Percentiles rank a stretch among this genome's conserved stretches.
Evolutionary conservation across 2,329 filamentous ascomycete genomes (phyloP).

Genomic region (Coniella lustricola): DNA sequence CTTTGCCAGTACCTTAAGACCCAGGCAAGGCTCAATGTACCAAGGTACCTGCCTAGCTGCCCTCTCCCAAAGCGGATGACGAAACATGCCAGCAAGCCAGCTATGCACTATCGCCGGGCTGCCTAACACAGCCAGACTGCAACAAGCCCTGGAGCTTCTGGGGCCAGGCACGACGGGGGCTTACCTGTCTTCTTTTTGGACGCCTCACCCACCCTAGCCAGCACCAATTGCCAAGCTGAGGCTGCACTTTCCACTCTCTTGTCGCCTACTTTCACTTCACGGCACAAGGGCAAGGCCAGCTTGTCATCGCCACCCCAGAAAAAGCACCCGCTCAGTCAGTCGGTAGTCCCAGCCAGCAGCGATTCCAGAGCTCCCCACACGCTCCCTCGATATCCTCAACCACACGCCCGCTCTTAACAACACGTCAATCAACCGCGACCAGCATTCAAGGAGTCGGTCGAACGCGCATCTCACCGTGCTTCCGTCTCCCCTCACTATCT

Average conservation of each 20-base stretch:
- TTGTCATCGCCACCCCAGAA: conserved; percentile 10
- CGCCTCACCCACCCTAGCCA: not conserved
- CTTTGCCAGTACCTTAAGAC: not conserved
- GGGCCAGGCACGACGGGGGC: not conserved
- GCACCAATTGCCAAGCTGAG: not conserved
- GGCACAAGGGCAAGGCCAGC: conserved; percentile 9
- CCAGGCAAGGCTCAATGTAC: not conserved
- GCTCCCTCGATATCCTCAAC: conserved; percentile 7
- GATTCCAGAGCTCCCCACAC: conserved; percentile 7
- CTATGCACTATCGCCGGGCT: not conserved
- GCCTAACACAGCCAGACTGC: not conserved
- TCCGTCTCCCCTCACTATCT: conserved; percentile 1
- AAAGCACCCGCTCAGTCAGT: conserved; percentile 10
- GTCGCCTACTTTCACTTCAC: not conserved
- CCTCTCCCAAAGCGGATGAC: not conserved
- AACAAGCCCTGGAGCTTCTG: not conserved
- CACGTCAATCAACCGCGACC: conserved; percentile 3
- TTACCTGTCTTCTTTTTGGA: not conserved
- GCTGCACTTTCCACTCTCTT: not conserved
- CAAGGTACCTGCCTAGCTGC: no score
- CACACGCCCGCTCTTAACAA: not conserved
- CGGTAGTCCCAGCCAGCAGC: no score
- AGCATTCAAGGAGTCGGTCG: not conserved
- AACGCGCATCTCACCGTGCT: not conserved
- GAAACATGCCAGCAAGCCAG: not conserved